Percentiles rank a stretch among this genome's conserved stretches.
These are phyloP conservation scores for Pleurotus platypus DNA, from an alignment of 768 basidiomycete species.

Conservation along the genomic window DNA sequence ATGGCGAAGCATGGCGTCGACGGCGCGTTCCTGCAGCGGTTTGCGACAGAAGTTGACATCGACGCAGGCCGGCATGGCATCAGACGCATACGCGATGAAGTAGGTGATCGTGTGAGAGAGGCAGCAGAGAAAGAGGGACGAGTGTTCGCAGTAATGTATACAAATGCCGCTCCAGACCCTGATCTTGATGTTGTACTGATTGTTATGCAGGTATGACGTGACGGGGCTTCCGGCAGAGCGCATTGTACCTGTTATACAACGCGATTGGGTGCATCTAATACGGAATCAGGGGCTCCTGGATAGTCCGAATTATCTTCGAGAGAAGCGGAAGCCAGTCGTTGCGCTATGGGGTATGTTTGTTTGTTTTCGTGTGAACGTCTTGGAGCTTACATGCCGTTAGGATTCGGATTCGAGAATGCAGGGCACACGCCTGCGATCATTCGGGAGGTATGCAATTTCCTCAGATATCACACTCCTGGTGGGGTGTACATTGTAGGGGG, in stretches of 20 bases:
- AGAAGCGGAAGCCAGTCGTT: conserved; percentile 67
- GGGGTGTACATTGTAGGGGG: conserved; percentile 77
- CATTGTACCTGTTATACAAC: conserved; percentile 61
- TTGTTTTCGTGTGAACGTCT: conserved; percentile 1
- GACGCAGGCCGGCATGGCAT: conserved; percentile 53
- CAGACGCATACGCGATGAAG: conserved; percentile 63
- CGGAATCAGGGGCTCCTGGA: conserved; percentile 58
- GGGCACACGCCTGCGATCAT: conserved; percentile 62
- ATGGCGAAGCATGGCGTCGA: conserved; percentile 82
- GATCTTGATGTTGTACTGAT: conserved; percentile 2
- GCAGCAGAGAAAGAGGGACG: conserved; percentile 79
- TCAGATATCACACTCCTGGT: conserved; percentile 62
- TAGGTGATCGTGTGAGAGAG: conserved; percentile 66
- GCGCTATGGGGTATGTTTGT: conserved; percentile 60
- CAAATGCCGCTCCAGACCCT: conserved; percentile 5
- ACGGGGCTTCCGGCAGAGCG: conserved; percentile 71
- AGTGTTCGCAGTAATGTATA: conserved; percentile 83
- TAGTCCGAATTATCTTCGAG: conserved; percentile 69
- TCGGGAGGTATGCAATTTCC: conserved; percentile 48
- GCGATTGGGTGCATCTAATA: conserved; percentile 74
- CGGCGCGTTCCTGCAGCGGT: conserved; percentile 80
- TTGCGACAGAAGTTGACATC: conserved; percentile 64
- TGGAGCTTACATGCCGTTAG: conserved; percentile 23
- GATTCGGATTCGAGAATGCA: conserved; percentile 64
- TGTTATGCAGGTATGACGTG: conserved; percentile 69